Evolutionary conservation across 2,329 filamentous ascomycete genomes (phyloP), one percentile per base, ranked within the genome.

Genomic region (Aspergillus tubingensis): DNA sequence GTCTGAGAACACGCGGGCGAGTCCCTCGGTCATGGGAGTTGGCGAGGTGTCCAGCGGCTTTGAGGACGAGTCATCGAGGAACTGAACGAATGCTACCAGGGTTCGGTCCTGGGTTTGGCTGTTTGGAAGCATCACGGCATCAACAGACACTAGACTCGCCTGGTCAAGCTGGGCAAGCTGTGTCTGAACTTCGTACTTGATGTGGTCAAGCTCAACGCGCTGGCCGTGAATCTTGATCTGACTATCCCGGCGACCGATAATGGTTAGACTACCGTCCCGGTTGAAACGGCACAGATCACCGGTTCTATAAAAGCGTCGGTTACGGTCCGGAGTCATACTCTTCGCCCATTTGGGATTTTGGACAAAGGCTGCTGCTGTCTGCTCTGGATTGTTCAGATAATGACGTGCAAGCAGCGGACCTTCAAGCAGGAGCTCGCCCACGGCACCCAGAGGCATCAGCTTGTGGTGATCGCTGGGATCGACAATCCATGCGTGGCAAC

Each of bases 321-420:
- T 8, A 15, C 32, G 50, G 30, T 25, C n/a, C 2, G 48, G 25
- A 32, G 6, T 17, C 38, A 41, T 41, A 41, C 38, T 41, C 44
- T 48, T n/a, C 21, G 44, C 23, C 48, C 48, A 51, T 17, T 17
- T 13, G 8, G 48, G 48, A 3, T 36, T n/a, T 10, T 39, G 5
- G 67, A 68, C 48, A 72, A 77, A 54, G 21, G 58, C 48, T 39
- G 58, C n/a, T 44, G 54, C 60, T 51, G 74, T 79, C 50, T 67
- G 70, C 3, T 64, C 61, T 8, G 63, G 62, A 23, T 75, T 67
- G 23, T 73, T 65, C 1, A 79, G 61, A 61, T 80, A 80, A 2
- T 69, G 77, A 2, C 68, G 62, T 5, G 69, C 72, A 2, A 79
- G 56, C 7, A 66, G 61, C 5, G 69, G 75, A 8, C 76, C 76